These are phyloP conservation scores for Ilex aquifolium DNA, from an alignment of 257 asterid species.

Conservation along the genomic window DNA sequence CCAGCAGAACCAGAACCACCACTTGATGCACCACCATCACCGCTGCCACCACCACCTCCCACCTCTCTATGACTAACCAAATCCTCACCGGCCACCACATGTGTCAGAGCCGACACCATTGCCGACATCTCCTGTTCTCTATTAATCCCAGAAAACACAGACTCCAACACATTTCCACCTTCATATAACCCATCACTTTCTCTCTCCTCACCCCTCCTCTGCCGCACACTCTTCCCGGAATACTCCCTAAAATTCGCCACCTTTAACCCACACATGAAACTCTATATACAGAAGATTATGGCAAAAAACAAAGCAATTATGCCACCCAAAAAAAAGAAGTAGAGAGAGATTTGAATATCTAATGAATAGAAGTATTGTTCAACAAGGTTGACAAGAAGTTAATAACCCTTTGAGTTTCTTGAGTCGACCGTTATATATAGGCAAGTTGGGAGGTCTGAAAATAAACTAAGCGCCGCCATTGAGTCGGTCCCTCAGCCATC, in stretches of 20 bases:
- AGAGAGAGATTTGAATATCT: not conserved
- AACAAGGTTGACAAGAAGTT: slow-evolving; percentile 18
- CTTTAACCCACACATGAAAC: slow-evolving; percentile 25
- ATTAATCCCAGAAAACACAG: slow-evolving; percentile 22
- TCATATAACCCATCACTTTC: not conserved
- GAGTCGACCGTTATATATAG: slow-evolving; percentile 19
- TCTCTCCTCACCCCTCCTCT: slow-evolving; percentile 12
- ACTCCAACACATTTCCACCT: slow-evolving; percentile 11
- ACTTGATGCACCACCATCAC: not conserved
- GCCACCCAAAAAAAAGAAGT: not conserved
- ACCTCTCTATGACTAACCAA: not conserved
- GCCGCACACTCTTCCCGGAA: not conserved
- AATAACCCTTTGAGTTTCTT: slow-evolving; percentile 8
- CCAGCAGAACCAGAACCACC: slow-evolving; percentile 10
- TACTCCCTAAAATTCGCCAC: slow-evolving; percentile 39
- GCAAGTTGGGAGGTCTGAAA: slow-evolving; percentile 10
- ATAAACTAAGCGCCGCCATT: slow-evolving; percentile 18
- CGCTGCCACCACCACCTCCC: not conserved
- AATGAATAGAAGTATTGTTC: not conserved
- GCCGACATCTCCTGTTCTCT: slow-evolving; percentile 69
- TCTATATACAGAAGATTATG: no score
- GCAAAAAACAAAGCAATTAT: no score
- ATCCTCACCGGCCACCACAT: slow-evolving; percentile 45
- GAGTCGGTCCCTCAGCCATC: slow-evolving; percentile 7
- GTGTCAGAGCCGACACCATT: slow-evolving; percentile 64